These are phyloP conservation scores for Mortierella sp. DNA, from an alignment of 371 early-diverging fungal genomes.

Conservation along the genomic window DNA sequence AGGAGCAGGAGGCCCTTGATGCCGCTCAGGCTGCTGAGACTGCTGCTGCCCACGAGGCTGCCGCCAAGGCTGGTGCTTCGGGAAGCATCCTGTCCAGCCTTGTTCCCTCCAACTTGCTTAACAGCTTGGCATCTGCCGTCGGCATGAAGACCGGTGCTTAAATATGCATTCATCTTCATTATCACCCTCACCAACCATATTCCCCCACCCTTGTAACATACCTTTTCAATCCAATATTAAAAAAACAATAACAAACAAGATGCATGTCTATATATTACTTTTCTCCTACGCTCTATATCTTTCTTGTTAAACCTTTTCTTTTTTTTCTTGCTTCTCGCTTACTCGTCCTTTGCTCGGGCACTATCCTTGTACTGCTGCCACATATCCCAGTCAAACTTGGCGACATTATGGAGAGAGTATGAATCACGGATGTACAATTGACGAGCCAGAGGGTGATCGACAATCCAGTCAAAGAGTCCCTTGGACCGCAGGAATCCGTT, in stretches of 20 bases:
- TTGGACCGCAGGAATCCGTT: conserved; percentile 60
- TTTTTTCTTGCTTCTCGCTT: neutral
- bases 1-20: conserved; percentile 38
- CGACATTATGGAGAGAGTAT: conserved; percentile 65
- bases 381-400: conserved; percentile 72
- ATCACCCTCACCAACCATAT: neutral
- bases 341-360: conserved; percentile 16
- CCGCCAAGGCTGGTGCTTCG: conserved; percentile 4
- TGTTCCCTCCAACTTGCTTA: conserved; percentile 37
- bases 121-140: conserved; percentile 40
- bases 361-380: conserved; percentile 53
- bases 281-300: neutral
- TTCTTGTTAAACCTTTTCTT: neutral
- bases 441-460: conserved; percentile 61
- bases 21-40: conserved; percentile 27
- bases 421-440: conserved; percentile 75
- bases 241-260: neutral
- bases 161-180: neutral
- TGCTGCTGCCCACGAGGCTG: conserved; percentile 16
- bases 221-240: neutral
- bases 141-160: conserved; percentile 47
- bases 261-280: neutral
- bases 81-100: conserved; percentile 12
- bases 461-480: conserved; percentile 59
- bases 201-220: conserved; percentile 20